Base-by-base conservation (phyloP, 257 asterid genomes). In the Penstemon barbatus region DNA sequence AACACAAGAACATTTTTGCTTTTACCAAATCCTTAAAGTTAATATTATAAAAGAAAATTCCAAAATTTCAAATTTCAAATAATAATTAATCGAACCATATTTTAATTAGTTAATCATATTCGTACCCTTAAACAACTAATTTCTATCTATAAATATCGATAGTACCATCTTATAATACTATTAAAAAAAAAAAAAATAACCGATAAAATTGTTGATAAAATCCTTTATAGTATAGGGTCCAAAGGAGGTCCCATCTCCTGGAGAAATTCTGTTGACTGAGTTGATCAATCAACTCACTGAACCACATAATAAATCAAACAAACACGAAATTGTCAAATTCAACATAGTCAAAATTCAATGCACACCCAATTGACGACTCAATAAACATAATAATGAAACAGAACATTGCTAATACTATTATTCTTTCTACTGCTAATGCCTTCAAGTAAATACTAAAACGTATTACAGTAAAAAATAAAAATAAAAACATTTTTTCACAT, bases 211-310 rank as follows among this genome's bases (percentile, higher is more conserved):
- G 18, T 0, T 15, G 55, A 61, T 19, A 39, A 48, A 69, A 62
- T 48, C 62, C 11, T 5, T 39, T 25, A 25, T 40, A 38, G 18
- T n/a, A n/a, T n/a, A n/a, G 66, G 67, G 66, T 72, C 76, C 66
- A 48, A 45, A 70, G 15, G 71, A 66, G 33, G 33, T 25, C 6
- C 69, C 75, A 33, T 15, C 71, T 43, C 38, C 54, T 33, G 40
- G 18, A 46, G 74, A 74, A 62, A 61, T 52, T 68, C 6, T 49
- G 60, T 63, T 69, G 71, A 63, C 70, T 40, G 46, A 68, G 54
- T 45, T 67, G 61, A 45, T 63, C 10, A 42, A 8, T 3, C 3
- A 61, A 7, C 40, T 19, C 48, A 65, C 4, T 57, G 4, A 12
- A 13, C 1, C 49, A 37, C 36, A 57, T 4, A 66, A 62, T 46